phyloP scores from a whole-genome alignment of 1,284 basidiomycete genomes.

The Lentinula novae-zelandiae region DNA sequence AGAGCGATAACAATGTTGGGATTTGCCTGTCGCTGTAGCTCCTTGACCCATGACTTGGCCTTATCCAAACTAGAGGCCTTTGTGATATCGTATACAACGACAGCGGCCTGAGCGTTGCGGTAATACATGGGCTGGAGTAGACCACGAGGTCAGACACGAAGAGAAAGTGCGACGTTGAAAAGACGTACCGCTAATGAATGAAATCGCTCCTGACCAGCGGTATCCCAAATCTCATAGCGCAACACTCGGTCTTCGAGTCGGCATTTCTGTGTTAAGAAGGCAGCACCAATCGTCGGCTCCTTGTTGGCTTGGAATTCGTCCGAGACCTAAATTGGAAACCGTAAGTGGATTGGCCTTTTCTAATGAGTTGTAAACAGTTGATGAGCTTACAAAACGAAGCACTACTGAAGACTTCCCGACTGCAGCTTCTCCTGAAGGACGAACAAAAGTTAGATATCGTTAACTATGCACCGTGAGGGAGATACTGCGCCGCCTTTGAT shows the following conservation, averaged over 20 bases:
- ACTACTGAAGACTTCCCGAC: slow-evolving; percentile 99
- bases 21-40: slow-evolving; percentile 97
- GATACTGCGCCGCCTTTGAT: slow-evolving; percentile 3
- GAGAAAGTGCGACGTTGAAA: slow-evolving; percentile 2
- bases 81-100: slow-evolving; percentile 97
- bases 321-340: slow-evolving; percentile 54
- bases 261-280: slow-evolving; percentile 91
- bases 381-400: slow-evolving; percentile 85
- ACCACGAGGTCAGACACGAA: slow-evolving; percentile 14
- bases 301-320: slow-evolving; percentile 97
- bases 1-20: slow-evolving; percentile 99
- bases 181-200: slow-evolving; percentile 80
- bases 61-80: slow-evolving; percentile 95
- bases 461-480: neutral
- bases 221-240: slow-evolving; percentile 97
- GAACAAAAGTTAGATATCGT: slow-evolving; percentile 7
- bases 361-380: neutral
- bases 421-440: slow-evolving; percentile 83
- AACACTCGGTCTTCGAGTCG: slow-evolving; percentile 88
- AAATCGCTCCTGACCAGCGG: slow-evolving; percentile 93
- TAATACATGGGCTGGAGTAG: slow-evolving; percentile 88
- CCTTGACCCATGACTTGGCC: slow-evolving; percentile 99
- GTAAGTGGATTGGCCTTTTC: neutral
- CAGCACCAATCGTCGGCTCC: slow-evolving; percentile 97
- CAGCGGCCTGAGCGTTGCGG: slow-evolving; percentile 96